phyloP scores from a whole-genome alignment of 1,284 basidiomycete species.

The Kalmanozyma brasiliensis region DNA sequence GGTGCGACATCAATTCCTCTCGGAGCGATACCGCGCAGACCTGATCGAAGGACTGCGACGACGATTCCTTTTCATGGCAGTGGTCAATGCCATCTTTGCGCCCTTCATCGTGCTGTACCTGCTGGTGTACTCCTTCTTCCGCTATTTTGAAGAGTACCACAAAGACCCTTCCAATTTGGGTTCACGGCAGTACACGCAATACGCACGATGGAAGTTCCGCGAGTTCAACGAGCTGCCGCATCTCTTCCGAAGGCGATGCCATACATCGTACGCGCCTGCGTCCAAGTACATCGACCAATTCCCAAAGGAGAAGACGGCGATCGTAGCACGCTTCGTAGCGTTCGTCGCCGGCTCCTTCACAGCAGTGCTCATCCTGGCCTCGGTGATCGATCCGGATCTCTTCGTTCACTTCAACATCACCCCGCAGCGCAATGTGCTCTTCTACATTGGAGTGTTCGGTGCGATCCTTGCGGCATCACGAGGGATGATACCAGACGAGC shows the following conservation, averaged over 20 bases:
- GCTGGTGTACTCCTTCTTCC: slow-evolving; percentile 97
- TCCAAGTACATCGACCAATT: slow-evolving; percentile 97
- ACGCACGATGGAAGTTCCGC: slow-evolving; percentile 97
- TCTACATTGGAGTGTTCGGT: slow-evolving; percentile 90
- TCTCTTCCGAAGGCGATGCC: slow-evolving; percentile 84
- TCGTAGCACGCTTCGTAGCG: slow-evolving; percentile 90
- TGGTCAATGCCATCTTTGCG: slow-evolving; percentile 91
- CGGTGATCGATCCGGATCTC: slow-evolving; percentile 84
- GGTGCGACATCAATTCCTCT: slow-evolving; percentile 89
- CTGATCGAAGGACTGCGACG: slow-evolving; percentile 83
- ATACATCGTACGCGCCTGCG: slow-evolving; percentile 86
- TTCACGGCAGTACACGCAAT: slow-evolving; percentile 89
- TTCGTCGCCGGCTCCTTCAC: slow-evolving; percentile 97
- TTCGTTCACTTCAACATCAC: slow-evolving; percentile 95
- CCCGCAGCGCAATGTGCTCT: slow-evolving; percentile 87
- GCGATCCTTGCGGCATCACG: slow-evolving; percentile 86
- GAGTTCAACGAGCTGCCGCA: slow-evolving; percentile 99
- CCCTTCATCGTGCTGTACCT: slow-evolving; percentile 98
- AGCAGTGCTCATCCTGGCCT: slow-evolving; percentile 88
- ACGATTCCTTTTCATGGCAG: slow-evolving; percentile 94
- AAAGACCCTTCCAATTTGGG: slow-evolving; percentile 95
- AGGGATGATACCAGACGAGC: slow-evolving; percentile 95
- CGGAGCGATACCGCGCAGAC: slow-evolving; percentile 79
- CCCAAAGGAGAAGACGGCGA: slow-evolving; percentile 89
- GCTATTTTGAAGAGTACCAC: slow-evolving; percentile 99